These are phyloP conservation scores for Chlorella ohadii DNA, from an alignment of 139 green algal genomes.

Conservation along the genomic window DNA sequence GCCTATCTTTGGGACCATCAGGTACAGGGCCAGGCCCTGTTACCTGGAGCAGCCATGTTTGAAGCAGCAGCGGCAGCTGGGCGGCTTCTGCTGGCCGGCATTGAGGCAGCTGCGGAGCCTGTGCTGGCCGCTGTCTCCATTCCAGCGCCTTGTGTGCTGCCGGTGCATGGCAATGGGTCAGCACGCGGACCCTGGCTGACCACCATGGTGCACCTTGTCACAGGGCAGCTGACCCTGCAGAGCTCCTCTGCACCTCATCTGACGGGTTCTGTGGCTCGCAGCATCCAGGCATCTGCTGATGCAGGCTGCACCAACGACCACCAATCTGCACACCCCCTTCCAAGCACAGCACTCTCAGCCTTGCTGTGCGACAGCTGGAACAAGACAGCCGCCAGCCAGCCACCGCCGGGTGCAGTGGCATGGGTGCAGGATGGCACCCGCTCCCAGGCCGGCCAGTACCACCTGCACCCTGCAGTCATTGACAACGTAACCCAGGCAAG, in stretches of 20 bases:
- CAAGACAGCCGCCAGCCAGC: background rate
- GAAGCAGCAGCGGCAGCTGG: slow-evolving; percentile 50
- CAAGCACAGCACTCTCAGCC: too few species aligned
- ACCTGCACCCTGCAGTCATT: slow-evolving; percentile 30
- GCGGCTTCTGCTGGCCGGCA: background rate
- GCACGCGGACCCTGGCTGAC: background rate
- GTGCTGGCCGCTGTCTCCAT: slow-evolving; percentile 52
- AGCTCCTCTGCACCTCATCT: too few species aligned
- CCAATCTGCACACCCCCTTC: too few species aligned
- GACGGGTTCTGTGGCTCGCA: too few species aligned
- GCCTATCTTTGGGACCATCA: slow-evolving; percentile 62
- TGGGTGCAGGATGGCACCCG: background rate
- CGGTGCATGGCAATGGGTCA: too few species aligned
- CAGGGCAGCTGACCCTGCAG: background rate
- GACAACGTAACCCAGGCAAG: slow-evolving; percentile 39
- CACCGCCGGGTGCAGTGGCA: background rate
- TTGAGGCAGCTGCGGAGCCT: background rate
- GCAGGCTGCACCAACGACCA: too few species aligned
- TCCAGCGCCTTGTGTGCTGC: background rate
- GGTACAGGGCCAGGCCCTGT: slow-evolving; percentile 39
- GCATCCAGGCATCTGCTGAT: too few species aligned
- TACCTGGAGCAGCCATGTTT: slow-evolving; percentile 65
- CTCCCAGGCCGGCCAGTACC: background rate
- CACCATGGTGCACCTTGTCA: background rate
- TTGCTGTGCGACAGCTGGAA: background rate